Evolutionary conservation across 2,329 filamentous ascomycete species (phyloP), one percentile per base, ranked within the genome.

Genomic region (Parastagonospora nodorum): DNA sequence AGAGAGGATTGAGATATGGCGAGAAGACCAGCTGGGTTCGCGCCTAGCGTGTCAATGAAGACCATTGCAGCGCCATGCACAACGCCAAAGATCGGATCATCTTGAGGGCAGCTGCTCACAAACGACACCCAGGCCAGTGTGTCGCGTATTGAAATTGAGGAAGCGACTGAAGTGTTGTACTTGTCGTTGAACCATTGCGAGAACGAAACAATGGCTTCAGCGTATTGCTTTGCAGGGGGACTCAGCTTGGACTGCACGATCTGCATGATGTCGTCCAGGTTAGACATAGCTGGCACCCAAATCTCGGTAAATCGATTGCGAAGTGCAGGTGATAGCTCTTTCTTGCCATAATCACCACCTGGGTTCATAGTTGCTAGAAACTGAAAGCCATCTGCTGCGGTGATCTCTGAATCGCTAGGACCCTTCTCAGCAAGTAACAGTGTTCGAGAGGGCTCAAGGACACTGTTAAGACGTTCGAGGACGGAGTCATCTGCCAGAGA

Each of bases 281-380:
- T 89, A 1, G 91, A 92, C 51, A 97, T 78, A 1, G 92, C 84
- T 1, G 94, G 92, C 0, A 97, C 94, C 94, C 94, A 99, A 8
- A 99, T 97, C 74, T 99, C 94, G 0, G 94, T 99, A 71, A 99
- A 96, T 53, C 94, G 89, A 71, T 99, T 99, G 39, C 94, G 84
- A 52, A 99, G 78, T 11, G 94, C 95, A 2, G 94, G 94, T 1
- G 94, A 99, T 10, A 99, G 82, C 72, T 99, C 94, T 62, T 93
- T 91, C 77, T 99, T 99, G 58, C 94, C 94, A 71, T 97, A 99
- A 69, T 99, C 94, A 39, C 95, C 94, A 43, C 95, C 95, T 8
- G 94, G 94, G 61, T 99, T 99, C 94, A 99, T 99, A 0, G 94
- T 99, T 3, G 94, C 93, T 52, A 99, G 84, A 74, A 99, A 97